Conservation (phyloP, 1,139 yeast genomes). For the Hanseniaspora uvarum region DNA sequence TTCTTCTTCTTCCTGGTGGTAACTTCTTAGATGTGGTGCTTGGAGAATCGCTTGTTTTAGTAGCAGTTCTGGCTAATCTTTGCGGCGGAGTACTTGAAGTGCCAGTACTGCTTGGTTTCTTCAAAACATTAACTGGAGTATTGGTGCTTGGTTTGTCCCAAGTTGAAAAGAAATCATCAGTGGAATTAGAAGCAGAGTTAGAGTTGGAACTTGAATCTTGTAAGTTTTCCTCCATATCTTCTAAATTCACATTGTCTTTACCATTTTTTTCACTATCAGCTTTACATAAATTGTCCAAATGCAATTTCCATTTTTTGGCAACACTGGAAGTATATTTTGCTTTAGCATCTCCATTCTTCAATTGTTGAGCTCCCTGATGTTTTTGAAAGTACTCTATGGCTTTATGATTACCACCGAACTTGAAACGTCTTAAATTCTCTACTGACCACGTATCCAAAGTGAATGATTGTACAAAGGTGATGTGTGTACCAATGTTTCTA, state of each 20-base stretch:
- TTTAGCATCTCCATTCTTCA: constrained; percentile 49
- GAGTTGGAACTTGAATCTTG: constrained; percentile 33
- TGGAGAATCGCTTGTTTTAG: constrained; percentile 22
- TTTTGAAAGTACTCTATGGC: constrained; percentile 75
- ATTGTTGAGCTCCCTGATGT: constrained; percentile 70
- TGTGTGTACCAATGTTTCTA: constrained; percentile 90
- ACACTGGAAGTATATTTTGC: constrained; percentile 72
- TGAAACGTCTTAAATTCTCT: constrained; percentile 77
- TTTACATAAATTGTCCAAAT: constrained; percentile 56
- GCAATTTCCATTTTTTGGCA: constrained; percentile 70
- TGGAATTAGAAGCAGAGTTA: constrained; percentile 38
- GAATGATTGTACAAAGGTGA: constrained; percentile 86
- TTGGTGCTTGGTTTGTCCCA: constrained; percentile 65
- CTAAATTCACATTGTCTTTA: constrained; percentile 57
- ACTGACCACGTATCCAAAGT: constrained; percentile 90
- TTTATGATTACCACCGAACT: constrained; percentile 80
- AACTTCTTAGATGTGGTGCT: constrained; percentile 23
- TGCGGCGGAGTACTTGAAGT: constrained; percentile 27
- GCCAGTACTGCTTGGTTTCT: constrained; percentile 18
- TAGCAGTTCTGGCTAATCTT: constrained; percentile 27
- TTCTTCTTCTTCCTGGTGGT: constrained; percentile 17
- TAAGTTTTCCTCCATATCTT: constrained; percentile 40
- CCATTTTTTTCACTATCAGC: constrained; percentile 52
- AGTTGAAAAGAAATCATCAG: constrained; percentile 80
- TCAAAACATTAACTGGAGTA: constrained; percentile 24